phyloP scores from a whole-genome alignment of 768 basidiomycete genomes.

The Hemileccinum rubropunctum region DNA sequence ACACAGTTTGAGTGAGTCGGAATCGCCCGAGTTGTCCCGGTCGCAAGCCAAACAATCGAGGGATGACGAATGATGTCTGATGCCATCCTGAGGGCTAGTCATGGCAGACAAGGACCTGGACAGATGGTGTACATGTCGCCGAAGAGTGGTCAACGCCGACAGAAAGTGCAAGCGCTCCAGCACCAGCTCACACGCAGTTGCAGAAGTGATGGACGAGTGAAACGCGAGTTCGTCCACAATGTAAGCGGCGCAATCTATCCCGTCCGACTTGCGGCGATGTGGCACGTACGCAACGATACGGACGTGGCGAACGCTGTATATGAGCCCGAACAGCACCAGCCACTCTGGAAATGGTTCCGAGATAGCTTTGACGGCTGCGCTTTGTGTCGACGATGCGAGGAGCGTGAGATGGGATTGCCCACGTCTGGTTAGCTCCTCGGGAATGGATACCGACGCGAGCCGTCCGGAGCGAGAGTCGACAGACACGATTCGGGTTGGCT shows the following conservation, averaged over 20 bases:
- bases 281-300: constrained; percentile 23
- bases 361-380: neutral
- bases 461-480: neutral
- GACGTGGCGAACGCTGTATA: constrained; percentile 16
- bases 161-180: constrained; percentile 21
- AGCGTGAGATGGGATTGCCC: constrained; percentile 11
- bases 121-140: constrained; percentile 17
- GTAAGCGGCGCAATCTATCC: constrained; percentile 10
- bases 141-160: constrained; percentile 16
- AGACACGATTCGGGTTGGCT: neutral
- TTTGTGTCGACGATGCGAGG: constrained; percentile 9
- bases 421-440: constrained; percentile 10
- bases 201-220: neutral
- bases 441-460: constrained; percentile 2
- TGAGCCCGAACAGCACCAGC: constrained; percentile 25
- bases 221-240: constrained; percentile 24
- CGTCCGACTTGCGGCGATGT: constrained; percentile 1
- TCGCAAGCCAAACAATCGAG: neutral
- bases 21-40: constrained; percentile 1
- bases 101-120: constrained; percentile 14
- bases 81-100: neutral
- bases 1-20: neutral
- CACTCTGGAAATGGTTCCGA: constrained; percentile 21
- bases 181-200: constrained; percentile 5
- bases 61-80: neutral